phyloP scores from a whole-genome alignment of 805 yeast genomes.

The Nakazawaea sp. region DNA sequence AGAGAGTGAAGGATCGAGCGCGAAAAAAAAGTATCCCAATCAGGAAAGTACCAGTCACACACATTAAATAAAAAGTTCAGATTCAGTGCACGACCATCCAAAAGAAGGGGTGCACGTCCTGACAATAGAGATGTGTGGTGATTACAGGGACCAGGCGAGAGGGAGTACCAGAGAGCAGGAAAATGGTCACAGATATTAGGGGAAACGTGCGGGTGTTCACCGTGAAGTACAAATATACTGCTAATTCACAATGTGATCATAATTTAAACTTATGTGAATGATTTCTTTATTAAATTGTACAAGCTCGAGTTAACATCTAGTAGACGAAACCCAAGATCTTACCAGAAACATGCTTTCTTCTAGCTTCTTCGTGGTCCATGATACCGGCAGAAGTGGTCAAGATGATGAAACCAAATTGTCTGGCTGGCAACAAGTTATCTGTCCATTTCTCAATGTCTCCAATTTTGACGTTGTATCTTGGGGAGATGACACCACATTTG shows the following conservation, averaged over 20 bases:
- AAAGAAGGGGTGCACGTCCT: no score
- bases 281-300: conserved; percentile 1
- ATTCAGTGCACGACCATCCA: no score
- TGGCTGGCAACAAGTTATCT: conserved; percentile 95
- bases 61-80: no score
- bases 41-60: conserved; percentile 9
- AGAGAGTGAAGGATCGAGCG: no score
- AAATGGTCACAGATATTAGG: no score
- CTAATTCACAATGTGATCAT: no score
- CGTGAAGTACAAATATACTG: no score
- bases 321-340: conserved; percentile 97
- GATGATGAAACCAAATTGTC: conserved; percentile 98
- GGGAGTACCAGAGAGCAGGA: no score
- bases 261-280: no score
- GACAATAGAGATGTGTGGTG: no score
- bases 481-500: conserved; percentile 98
- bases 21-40: not conserved
- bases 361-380: conserved; percentile 99
- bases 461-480: conserved; percentile 96
- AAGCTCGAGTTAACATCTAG: conserved; percentile 33
- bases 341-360: conserved; percentile 99
- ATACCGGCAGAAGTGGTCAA: conserved; percentile 99
- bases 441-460: conserved; percentile 98
- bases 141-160: no score
- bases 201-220: no score